These are phyloP conservation scores for Talaromyces sp. DNA, from an alignment of 2,329 filamentous ascomycete genomes.

Conservation along the genomic window DNA sequence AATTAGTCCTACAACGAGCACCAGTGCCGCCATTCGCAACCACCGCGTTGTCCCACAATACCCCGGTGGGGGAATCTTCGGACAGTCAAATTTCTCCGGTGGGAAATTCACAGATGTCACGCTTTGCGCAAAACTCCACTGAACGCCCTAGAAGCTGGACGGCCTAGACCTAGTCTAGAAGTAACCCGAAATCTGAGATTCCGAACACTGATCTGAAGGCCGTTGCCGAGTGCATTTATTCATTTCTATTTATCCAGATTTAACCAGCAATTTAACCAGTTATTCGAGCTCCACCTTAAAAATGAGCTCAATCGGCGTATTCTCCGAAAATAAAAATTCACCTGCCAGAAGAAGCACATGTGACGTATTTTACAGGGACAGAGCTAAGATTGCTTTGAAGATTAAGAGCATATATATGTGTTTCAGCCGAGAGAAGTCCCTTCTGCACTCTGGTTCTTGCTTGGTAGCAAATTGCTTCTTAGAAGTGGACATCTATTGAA, in stretches of 20 bases:
- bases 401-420: background rate
- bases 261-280: background rate
- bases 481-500: background rate
- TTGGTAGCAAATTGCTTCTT: background rate
- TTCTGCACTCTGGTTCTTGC: background rate
- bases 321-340: no score
- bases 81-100: background rate
- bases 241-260: background rate
- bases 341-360: background rate
- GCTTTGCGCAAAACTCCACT: no score
- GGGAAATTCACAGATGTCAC: background rate
- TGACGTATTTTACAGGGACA: background rate
- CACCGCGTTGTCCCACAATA: background rate
- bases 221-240: background rate
- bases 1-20: background rate
- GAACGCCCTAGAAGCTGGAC: no score
- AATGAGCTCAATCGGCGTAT: background rate
- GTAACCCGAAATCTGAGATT: background rate
- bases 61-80: background rate
- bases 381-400: background rate
- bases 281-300: background rate
- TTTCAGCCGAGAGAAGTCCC: background rate
- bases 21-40: no score
- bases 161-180: background rate
- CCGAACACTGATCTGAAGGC: background rate